Percentiles rank a stretch among this genome's conserved stretches.
phyloP scores from a whole-genome alignment of 208 protist genomes.

The Sergeia podlipaevii region DNA sequence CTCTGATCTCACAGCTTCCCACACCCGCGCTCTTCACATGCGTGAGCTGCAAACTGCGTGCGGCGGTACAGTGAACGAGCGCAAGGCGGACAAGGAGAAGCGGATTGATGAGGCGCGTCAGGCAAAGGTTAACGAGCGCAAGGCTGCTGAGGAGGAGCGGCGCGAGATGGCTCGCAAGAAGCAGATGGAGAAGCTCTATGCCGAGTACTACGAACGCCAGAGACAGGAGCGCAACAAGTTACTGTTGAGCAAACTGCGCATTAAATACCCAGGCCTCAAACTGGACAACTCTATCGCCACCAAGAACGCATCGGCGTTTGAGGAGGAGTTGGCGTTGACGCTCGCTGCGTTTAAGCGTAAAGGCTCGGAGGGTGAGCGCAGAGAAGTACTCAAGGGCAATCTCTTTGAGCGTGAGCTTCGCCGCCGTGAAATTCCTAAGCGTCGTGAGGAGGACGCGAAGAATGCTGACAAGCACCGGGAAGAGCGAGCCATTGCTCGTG shows the following conservation, averaged over 20 bases:
- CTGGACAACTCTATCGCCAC: conserved; percentile 45
- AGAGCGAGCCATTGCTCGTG: conserved; percentile 44
- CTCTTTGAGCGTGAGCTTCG: conserved; percentile 72
- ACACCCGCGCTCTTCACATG: conserved; percentile 28
- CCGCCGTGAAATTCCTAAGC: conserved; percentile 63
- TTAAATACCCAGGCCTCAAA: conserved; percentile 74
- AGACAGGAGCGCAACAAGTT: conserved; percentile 58
- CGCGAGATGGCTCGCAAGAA: conserved; percentile 25
- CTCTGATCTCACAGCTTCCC: conserved; percentile 33
- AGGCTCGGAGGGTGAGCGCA: conserved; percentile 33
- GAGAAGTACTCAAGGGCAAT: conserved; percentile 60
- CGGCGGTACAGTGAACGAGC: conserved; percentile 23
- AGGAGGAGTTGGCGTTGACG: conserved; percentile 60
- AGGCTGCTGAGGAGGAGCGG: conserved; percentile 46
- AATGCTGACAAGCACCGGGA: conserved; percentile 51
- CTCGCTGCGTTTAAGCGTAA: conserved; percentile 51
- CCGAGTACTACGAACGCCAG: conserved; percentile 54
- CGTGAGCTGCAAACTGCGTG: conserved; percentile 39
- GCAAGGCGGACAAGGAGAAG: conserved; percentile 29
- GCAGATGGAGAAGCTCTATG: conserved; percentile 38
- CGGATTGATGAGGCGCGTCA: conserved; percentile 25
- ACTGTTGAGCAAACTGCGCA: conserved; percentile 47
- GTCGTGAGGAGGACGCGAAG: conserved; percentile 37
- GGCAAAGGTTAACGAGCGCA: conserved; percentile 32
- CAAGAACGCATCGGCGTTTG: conserved; percentile 51